A percentile compares a stretch with the other conserved stretches of the same genome.
phyloP scores from a whole-genome alignment of 1,139 yeast species.

The Suhomyces chickasaworum region DNA sequence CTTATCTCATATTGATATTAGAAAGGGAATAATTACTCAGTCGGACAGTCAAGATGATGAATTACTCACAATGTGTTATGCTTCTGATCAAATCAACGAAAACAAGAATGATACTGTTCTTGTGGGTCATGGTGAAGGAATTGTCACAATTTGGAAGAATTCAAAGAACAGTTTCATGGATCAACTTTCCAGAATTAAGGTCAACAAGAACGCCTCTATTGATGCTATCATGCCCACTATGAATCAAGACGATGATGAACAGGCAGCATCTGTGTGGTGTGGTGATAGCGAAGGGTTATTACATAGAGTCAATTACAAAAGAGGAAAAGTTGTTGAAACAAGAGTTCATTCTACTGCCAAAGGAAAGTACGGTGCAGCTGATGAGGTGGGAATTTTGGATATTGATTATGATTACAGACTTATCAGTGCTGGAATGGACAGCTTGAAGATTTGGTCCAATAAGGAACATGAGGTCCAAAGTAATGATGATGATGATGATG shows the following conservation, averaged over 20 bases:
- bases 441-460: conserved; percentile 70
- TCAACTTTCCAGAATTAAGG: conserved; percentile 76
- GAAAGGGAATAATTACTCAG: conserved; percentile 65
- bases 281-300: conserved; percentile 85
- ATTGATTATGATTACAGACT: conserved; percentile 78
- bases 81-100: conserved; percentile 49
- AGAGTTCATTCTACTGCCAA: conserved; percentile 63
- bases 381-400: conserved; percentile 74
- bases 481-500: conserved; percentile 7
- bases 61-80: conserved; percentile 69
- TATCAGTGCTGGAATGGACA: conserved; percentile 82
- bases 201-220: conserved; percentile 71
- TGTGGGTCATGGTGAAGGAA: conserved; percentile 88
- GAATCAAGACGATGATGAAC: conserved; percentile 61
- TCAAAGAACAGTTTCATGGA: conserved; percentile 68
- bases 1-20: conserved; percentile 72
- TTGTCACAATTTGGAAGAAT: conserved; percentile 88
- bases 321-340: conserved; percentile 65
- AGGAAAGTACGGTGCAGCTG: conserved; percentile 42
- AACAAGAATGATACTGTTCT: conserved; percentile 62
- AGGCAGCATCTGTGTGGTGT: conserved; percentile 66
- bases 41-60: conserved; percentile 95
- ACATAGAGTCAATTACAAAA: conserved; percentile 64
- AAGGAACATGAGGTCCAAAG: conserved; percentile 14
- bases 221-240: conserved; percentile 78